Evolutionary conservation across 352 stramenopile genomes (phyloP).

Genomic region (Phytophthora agathidicida): DNA sequence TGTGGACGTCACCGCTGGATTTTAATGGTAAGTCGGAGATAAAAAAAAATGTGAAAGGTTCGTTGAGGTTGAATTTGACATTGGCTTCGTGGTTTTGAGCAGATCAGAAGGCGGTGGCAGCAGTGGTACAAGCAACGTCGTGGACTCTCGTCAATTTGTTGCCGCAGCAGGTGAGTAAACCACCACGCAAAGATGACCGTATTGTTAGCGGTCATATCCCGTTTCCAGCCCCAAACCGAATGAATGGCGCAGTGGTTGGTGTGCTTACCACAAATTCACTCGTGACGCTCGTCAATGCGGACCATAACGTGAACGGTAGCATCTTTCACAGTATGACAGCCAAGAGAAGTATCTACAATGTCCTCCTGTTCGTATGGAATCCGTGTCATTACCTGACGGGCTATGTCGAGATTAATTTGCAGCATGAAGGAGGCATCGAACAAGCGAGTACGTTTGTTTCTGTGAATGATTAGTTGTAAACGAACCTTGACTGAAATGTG

Average conservation of each 20-base stretch:
- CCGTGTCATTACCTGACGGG: conserved; percentile 50
- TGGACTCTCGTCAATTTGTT: conserved; percentile 37
- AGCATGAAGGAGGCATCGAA: conserved; percentile 46
- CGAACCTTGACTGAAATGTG: background rate
- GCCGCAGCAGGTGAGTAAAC: conserved; percentile 30
- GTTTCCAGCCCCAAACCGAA: conserved; percentile 31
- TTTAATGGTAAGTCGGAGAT: conserved; percentile 25
- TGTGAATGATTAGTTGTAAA: background rate
- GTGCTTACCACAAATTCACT: conserved; percentile 42
- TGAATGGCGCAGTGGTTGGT: conserved; percentile 34
- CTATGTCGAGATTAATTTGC: conserved; percentile 54
- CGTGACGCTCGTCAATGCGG: conserved; percentile 44
- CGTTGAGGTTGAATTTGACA: no score
- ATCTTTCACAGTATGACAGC: conserved; percentile 44
- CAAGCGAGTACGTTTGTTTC: conserved; percentile 42
- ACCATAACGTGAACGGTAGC: conserved; percentile 48
- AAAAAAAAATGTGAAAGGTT: background rate
- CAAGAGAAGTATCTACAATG: conserved; percentile 48
- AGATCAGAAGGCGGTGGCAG: conserved; percentile 43
- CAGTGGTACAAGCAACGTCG: conserved; percentile 34
- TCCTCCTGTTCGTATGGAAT: conserved; percentile 45
- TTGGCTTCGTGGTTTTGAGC: background rate
- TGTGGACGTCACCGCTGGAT: conserved; percentile 45
- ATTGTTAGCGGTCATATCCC: conserved; percentile 44
- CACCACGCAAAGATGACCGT: conserved; percentile 30